Base-by-base conservation (phyloP, 2,329 filamentous ascomycete species). In the Chaetomiaceae sp. region DNA sequence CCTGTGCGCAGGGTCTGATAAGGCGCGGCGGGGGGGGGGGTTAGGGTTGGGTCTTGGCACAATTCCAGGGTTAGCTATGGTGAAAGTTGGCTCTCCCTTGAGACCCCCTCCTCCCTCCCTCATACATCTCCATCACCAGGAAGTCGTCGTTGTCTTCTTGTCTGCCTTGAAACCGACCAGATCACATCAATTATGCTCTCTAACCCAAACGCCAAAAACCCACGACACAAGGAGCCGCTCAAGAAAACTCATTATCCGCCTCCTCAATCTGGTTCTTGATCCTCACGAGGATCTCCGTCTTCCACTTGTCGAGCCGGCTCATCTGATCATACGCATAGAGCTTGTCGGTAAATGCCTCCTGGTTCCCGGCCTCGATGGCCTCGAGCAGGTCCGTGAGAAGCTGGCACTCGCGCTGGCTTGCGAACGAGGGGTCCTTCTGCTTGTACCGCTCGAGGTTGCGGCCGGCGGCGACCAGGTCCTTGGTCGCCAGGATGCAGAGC, bases 281-380 rank as follows among this genome's bases (percentile, higher is more conserved):
- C 60, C 83, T 81, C 64, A 95, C 73, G 56, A 96, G 70, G 51
- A 96, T 74, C 27, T 86, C 88, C 44, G 88, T 96, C 85, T 96
- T 96, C 92, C 92, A 97, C 74, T 92, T 93, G 66, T 96, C 91
- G 64, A 97, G 73, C 76, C 93, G 93, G 73, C 85, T 93, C 73
- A 96, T 77, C 73, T 95, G 88, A 68, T 96, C 90, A 65, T 82
- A 97, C 67, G 92, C 84, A 75, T 87, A 95, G 57, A 93, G 71
- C 68, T 91, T 90, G 65, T 95, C 89, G 19, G 86, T 81, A 63
- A 95, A 97, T 55, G 78, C 76, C 62, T 96, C 89, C 67, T 87
- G 85, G 62, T 95, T 88, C 50, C 85, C 84, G 27, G 81, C 78
- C 64, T 93, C 85, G 51, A 96, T 77, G 4, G 87, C 82, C 53